Evolutionary conservation across 495 filamentous ascomycete genomes (phyloP).

Genomic region (Hypoxylon lenormandii): DNA sequence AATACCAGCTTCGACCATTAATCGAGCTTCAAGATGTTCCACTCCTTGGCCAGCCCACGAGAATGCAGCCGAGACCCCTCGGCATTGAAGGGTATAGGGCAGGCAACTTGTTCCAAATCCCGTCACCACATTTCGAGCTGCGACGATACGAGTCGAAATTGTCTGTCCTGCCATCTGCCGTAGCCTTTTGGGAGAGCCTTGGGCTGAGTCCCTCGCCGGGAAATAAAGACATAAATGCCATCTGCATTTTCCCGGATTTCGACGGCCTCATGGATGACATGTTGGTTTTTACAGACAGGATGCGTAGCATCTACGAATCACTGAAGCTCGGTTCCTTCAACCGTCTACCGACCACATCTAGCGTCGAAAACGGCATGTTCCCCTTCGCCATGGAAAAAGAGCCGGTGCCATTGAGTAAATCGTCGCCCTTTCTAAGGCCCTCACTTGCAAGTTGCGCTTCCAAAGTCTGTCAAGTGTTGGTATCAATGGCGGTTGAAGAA

Average conservation of each 20-base stretch:
- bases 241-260: slow-evolving; percentile 80
- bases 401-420: slow-evolving; percentile 47
- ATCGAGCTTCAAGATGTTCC: slow-evolving; percentile 67
- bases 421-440: slow-evolving; percentile 50
- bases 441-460: slow-evolving; percentile 43
- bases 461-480: slow-evolving; percentile 54
- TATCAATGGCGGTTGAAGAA: slow-evolving; percentile 50
- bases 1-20: slow-evolving; percentile 60
- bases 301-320: slow-evolving; percentile 80
- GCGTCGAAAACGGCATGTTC: slow-evolving; percentile 70
- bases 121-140: slow-evolving; percentile 78
- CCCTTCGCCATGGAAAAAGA: slow-evolving; percentile 62
- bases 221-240: slow-evolving; percentile 78
- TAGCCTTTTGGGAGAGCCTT: slow-evolving; percentile 91
- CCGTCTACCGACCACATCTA: slow-evolving; percentile 64
- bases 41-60: slow-evolving; percentile 56
- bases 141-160: slow-evolving; percentile 78
- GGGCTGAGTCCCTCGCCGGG: slow-evolving; percentile 83
- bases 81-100: slow-evolving; percentile 53
- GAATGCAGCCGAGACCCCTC: slow-evolving; percentile 60
- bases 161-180: slow-evolving; percentile 80
- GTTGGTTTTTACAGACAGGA: slow-evolving; percentile 75
- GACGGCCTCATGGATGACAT: slow-evolving; percentile 70
- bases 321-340: slow-evolving; percentile 80
- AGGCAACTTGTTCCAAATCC: slow-evolving; percentile 61